A percentile compares a stretch with the other conserved stretches of the same genome.
Conservation (phyloP, 1,139 yeast species). For the Blastobotrys aristatus region DNA sequence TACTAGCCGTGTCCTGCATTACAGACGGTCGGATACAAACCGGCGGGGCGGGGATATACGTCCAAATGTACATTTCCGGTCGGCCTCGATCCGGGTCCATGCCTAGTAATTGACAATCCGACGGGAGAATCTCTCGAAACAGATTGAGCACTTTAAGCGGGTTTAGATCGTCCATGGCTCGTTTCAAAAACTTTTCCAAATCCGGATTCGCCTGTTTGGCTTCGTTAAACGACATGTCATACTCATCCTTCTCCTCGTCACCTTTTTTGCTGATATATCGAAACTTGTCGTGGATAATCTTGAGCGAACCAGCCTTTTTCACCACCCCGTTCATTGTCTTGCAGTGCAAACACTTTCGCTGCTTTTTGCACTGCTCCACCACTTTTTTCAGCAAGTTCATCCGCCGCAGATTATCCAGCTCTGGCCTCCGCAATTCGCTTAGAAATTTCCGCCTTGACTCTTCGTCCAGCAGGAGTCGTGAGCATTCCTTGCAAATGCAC, state of each 20-base stretch:
- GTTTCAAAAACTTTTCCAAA: slow-evolving; percentile 75
- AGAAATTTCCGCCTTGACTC: slow-evolving; percentile 63
- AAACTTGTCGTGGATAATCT: slow-evolving; percentile 92
- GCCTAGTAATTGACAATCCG: slow-evolving; percentile 90
- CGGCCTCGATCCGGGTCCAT: slow-evolving; percentile 84
- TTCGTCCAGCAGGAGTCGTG: slow-evolving; percentile 71
- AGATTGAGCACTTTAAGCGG: slow-evolving; percentile 85
- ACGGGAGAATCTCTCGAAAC: slow-evolving; percentile 78
- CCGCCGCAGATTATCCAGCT: slow-evolving; percentile 82
- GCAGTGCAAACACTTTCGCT: slow-evolving; percentile 83
- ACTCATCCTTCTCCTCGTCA: slow-evolving; percentile 74
- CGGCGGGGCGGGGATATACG: slow-evolving; percentile 97
- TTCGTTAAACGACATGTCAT: slow-evolving; percentile 65
- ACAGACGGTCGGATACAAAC: slow-evolving; percentile 98
- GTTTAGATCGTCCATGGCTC: slow-evolving; percentile 90
- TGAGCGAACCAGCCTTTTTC: slow-evolving; percentile 93
- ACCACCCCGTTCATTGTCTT: slow-evolving; percentile 93
- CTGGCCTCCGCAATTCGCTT: slow-evolving; percentile 77
- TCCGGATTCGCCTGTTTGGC: slow-evolving; percentile 83
- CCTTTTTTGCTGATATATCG: slow-evolving; percentile 92
- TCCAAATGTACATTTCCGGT: slow-evolving; percentile 96
- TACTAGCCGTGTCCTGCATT: slow-evolving; percentile 87
- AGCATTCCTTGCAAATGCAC: slow-evolving; percentile 82
- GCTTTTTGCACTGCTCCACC: slow-evolving; percentile 91
- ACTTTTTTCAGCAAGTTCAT: slow-evolving; percentile 82